Base-by-base conservation (phyloP, 139 green algal species). In the Chara braunii region DNA sequence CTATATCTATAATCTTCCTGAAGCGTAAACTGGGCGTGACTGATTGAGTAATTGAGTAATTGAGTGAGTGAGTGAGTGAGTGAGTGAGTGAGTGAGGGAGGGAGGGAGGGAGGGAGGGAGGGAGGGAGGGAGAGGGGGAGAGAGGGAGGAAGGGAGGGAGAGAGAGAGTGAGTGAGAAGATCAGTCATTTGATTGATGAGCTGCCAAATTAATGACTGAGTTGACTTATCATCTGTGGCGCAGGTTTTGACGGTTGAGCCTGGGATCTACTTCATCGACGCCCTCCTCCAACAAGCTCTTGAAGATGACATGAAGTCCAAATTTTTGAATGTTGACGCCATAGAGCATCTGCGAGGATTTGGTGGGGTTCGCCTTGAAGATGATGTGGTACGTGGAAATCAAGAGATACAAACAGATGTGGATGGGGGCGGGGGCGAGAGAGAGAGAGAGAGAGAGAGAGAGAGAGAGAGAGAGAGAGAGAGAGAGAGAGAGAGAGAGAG, bases 181-280 rank as follows among this genome's bases (percentile, higher is more conserved):
- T 48, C 40, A 29, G 18, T 48, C 18, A 18, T 48, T 18, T 18
- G 18, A 48, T 18, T 48, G 18, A 18, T 18, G 18, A 48, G 18
- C 18, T 48, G 18, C 18, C 18, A 48, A 29, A 18, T 48, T 48
- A 48, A 29, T 18, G 40, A 18, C 18, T 48, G 40, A 18, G 40
- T 18, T 29, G 18, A 48, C 18, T 48, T 48, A 55, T 59, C 23
- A 59, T 23, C 18, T 18, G 18, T 62, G 26, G 22, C 23, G 23
- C 68, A 76, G 51, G 72, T 94, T 1, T 84, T 96, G 50, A 96
- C 89, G 12, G 87, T 95, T 14, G 88, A 90, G 75, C 83, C 78
- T 3, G 86, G 84, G 11, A 92, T 84, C 80, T 96, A 95, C 79
- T 95, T 96, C 81, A 89, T 84, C 52, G 53, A 73, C 0, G 55